Evolutionary conservation across 2,329 filamentous ascomycete genomes (phyloP), one percentile per base, ranked within the genome.

Genomic region (Arachnomyces sp.): DNA sequence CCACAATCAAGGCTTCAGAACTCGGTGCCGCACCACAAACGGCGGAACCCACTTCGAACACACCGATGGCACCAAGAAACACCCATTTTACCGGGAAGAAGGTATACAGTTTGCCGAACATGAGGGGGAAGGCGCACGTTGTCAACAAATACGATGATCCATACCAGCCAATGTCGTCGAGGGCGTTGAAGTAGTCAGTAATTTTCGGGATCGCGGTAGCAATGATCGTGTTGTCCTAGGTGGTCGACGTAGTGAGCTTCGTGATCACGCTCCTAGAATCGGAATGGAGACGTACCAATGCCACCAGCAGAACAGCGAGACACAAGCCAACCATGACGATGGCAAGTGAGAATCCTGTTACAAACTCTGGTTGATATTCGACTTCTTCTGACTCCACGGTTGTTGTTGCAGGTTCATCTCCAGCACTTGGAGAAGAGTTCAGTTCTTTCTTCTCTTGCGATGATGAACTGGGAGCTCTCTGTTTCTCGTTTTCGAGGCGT

Each of bases 121-220:
- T 53, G 13, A 69, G 50, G 28, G 63, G 62, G 39, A 70, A 60
- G 3, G 64, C 56, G 43, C 62, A 64, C 4, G 56, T 61, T 1
- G 67, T 68, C 15, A 72, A 51, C 6, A 69, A 52, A 44, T 69
- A 69, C 3, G 65, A 56, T 32, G 61, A 65, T 18, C 65, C 65
- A 44, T 73, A 72, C 69, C 70, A 73, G 25, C 67, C 67, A 5
- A 73, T 60, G 41, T 72, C 68, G 4, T 59, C 53, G 28, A 69
- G 54, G 3, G 66, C 65, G 28, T 70, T 53, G 48, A 73, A 73
- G 25, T 69, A 53, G 45, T 69, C 60, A 0, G 69, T 71, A 37
- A 73, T 72, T 12, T 54, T 56, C 11, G 69, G 69, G 25, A 72
- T 69, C 2, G 69, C 69, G 2, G 65, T 70, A 6, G 64, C 61